phyloP scores from a whole-genome alignment of 768 basidiomycete genomes.

The Suillus bovinus region DNA sequence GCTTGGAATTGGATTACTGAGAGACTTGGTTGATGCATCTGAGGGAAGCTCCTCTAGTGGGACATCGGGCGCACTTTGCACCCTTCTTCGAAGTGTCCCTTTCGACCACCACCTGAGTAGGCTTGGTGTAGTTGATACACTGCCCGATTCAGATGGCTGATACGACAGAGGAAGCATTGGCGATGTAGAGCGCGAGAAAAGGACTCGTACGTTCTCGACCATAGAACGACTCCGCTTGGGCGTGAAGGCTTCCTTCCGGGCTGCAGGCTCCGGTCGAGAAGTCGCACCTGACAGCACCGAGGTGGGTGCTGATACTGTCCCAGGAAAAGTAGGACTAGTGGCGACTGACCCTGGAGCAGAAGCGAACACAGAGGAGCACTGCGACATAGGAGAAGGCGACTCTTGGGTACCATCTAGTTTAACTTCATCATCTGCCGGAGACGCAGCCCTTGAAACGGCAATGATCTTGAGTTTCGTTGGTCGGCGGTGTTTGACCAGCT shows the following conservation, averaged over 20 bases:
- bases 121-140: slow-evolving; percentile 31
- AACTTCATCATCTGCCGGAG: slow-evolving; percentile 27
- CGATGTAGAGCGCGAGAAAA: slow-evolving; percentile 54
- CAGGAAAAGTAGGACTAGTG: slow-evolving; percentile 23
- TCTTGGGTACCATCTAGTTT: slow-evolving; percentile 23
- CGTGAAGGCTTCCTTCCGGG: slow-evolving; percentile 22
- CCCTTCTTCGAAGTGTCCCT: slow-evolving; percentile 49
- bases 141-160: slow-evolving; percentile 27
- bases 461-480: slow-evolving; percentile 32
- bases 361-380: slow-evolving; percentile 37
- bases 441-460: slow-evolving; percentile 19
- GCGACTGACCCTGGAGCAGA: slow-evolving; percentile 19
- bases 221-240: slow-evolving; percentile 54
- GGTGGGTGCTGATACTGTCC: slow-evolving; percentile 16
- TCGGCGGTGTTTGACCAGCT: slow-evolving; percentile 20
- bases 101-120: slow-evolving; percentile 51
- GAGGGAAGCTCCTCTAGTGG: slow-evolving; percentile 31
- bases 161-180: slow-evolving; percentile 35
- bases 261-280: slow-evolving; percentile 30
- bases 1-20: slow-evolving; percentile 18
- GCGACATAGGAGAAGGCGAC: slow-evolving; percentile 41
- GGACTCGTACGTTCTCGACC: slow-evolving; percentile 60
- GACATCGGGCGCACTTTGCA: slow-evolving; percentile 53
- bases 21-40: slow-evolving; percentile 26
- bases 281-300: slow-evolving; percentile 17